phyloP scores from a whole-genome alignment of 2,329 filamentous ascomycete genomes.

The Fusarium mexicanum region DNA sequence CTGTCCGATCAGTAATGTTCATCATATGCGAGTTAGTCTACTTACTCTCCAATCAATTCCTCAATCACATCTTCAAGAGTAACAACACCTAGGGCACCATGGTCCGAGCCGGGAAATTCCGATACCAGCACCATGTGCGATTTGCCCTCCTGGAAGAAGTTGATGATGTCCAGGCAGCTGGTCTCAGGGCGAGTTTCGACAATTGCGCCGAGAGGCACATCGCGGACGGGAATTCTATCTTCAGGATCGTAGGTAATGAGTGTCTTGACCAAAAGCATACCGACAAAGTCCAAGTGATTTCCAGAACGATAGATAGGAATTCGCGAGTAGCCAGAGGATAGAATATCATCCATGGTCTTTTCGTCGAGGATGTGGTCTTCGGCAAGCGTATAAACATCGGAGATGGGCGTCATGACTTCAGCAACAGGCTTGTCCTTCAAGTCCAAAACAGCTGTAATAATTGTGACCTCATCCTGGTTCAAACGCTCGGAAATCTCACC shows the following conservation, averaged over 20 bases:
- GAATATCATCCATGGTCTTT: slow-evolving; percentile 90
- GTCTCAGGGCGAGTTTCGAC: slow-evolving; percentile 96
- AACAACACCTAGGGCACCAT: slow-evolving; percentile 90
- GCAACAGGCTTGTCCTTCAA: slow-evolving; percentile 96
- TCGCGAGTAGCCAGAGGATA: slow-evolving; percentile 92
- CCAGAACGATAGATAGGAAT: slow-evolving; percentile 93
- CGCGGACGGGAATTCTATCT: slow-evolving; percentile 84
- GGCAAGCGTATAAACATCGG: slow-evolving; percentile 96
- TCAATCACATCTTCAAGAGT: slow-evolving; percentile 98
- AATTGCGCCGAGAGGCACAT: slow-evolving; percentile 92
- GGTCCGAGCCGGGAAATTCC: slow-evolving; percentile 86
- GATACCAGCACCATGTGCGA: slow-evolving; percentile 98
- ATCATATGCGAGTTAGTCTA: slow-evolving; percentile 36
- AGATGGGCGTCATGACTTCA: slow-evolving; percentile 98
- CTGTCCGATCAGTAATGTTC: slow-evolving; percentile 54
- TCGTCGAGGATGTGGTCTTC: slow-evolving; percentile 94
- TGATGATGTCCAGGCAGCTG: slow-evolving; percentile 97
- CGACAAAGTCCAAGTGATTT: slow-evolving; percentile 87
- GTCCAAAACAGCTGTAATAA: slow-evolving; percentile 96
- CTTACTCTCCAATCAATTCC: slow-evolving; percentile 95
- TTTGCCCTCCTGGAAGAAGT: slow-evolving; percentile 99
- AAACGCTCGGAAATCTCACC: slow-evolving; percentile 88
- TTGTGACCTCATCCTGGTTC: slow-evolving; percentile 97
- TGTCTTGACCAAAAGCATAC: slow-evolving; percentile 98
- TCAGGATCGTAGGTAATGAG: slow-evolving; percentile 98